Base-by-base conservation (phyloP, 2,329 filamentous ascomycete species). In the Thyridium curvatum region DNA sequence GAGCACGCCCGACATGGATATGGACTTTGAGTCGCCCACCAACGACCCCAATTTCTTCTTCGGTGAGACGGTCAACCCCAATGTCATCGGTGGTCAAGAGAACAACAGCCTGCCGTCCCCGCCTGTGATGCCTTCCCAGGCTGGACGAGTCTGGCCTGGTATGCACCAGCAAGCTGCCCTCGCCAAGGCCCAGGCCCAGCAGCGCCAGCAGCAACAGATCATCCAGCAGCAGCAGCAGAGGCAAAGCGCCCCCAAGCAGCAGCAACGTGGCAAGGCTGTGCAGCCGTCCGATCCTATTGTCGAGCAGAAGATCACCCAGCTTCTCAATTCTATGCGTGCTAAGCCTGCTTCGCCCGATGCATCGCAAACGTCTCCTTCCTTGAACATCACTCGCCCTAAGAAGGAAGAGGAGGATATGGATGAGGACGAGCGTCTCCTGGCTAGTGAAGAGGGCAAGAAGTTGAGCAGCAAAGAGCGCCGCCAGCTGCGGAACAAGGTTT, bases 371-470 rank as follows among this genome's bases (percentile, higher is more conserved):
- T 49, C 60, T 28, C 59, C 72, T 12, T 60, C 82, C n/a, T 71
- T 79, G 40, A 83, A 87, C 57, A 76, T 88, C 51, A 14, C 39
- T 2, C 83, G 82, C 46, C 66, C 77, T 46, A 90, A 83, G 74
- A 97, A 97, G 73, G 89, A 96, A 33, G 90, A 97, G 54, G 90
- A 96, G 45, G 91, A 97, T 38, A 97, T 98, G 91, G 93, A 98
- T 52, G 91, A 96, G 61, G 93, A 97, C 53, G 93, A 97, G 72
- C 78, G 87, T 49, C 72, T 96, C 9, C 72, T 96, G 16, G 88
- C 88, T n/a, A 96, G 89, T 44, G 93, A 98, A 55, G 91, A 96
- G 66, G 93, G 91, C 54, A 98, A 98, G 82, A 96, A 96, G 71
- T 77, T 98, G n/a, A 93, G 83, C 65, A 94, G 88, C 72, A 97